Base-by-base conservation (phyloP, 441 rosid species). In the Manihot esculenta region DNA sequence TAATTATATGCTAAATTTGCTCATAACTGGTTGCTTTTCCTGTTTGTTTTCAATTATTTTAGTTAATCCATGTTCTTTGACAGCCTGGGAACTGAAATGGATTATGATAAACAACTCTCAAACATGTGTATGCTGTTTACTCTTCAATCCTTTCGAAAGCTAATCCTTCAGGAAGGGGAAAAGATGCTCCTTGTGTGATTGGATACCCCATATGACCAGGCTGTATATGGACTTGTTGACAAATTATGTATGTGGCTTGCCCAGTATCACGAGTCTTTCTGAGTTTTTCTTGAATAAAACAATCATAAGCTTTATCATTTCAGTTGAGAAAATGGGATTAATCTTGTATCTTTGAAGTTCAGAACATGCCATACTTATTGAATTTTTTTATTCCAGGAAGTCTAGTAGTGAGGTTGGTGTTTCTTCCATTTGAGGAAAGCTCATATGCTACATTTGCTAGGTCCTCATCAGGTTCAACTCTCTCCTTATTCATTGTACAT, bases 341-440 rank as follows among this genome's bases (percentile, higher is more conserved):
- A 30, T 68, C 60, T 68, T 57, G 8, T 33, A n/a, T 41, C 20
- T 38, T 58, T 69, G n/a, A 15, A 10, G 64, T 56, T 49, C 30
- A 70, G 54, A 61, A 68, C 62, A 15, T 51, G 50, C 55, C 68
- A n/a, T 57, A 67, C 65, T 66, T 23, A 64, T 56, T 70, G 54
- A 7, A 55, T 70, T 70, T 33, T 14, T 76, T 62, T 60, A 55
- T 47, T 51, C 62, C 87, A 94, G 99, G 97, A 77, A 91, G 99
- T 86, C 80, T 91, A 74, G 99, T 94, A 64, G 99, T 92, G 74
- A 86, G 98, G 75, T 53, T 94, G 89, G 90, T 95, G 77, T 88
- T 92, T 86, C 91, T 92, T 77, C 99, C 98, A 13, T 91, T 92
- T 57, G 97, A 95, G 85, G 99, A 95, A 83, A 95, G 98, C 83